These are phyloP conservation scores for Cornus controversa DNA, from an alignment of 148 eudicot genomes.

Conservation along the genomic window DNA sequence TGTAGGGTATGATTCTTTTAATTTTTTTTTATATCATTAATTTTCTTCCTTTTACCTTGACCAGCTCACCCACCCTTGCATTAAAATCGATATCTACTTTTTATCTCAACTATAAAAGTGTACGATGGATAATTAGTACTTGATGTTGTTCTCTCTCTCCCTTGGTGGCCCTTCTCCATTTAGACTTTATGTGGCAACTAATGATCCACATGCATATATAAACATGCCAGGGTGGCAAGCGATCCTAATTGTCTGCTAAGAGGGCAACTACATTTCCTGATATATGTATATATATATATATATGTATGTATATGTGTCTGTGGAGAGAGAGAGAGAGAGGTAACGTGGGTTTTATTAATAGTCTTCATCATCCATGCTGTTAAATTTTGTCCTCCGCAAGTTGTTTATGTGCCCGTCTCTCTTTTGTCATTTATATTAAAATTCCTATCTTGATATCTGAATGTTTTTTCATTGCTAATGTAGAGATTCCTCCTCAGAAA, in stretches of 20 bases:
- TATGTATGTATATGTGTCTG: neutral
- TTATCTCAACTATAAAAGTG: no score
- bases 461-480: neutral
- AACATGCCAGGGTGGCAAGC: constrained; percentile 4
- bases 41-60: no score
- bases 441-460: constrained; percentile 10
- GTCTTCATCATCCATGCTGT: neutral
- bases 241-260: neutral
- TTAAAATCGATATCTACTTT: no score
- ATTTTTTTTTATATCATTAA: no score
- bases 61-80: no score
- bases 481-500: constrained; percentile 10
- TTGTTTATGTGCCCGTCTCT: neutral
- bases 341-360: no score
- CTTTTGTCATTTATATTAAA: neutral
- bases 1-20: no score
- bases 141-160: no score
- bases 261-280: neutral
- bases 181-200: no score
- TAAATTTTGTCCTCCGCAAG: neutral
- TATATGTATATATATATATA: no score
- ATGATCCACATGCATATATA: neutral
- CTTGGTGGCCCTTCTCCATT: no score
- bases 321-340: neutral
- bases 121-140: no score